Percentiles rank a stretch among this genome's conserved stretches.
Evolutionary conservation across 2,329 filamentous ascomycete species (phyloP).

Genomic region (Colletotrichum lindemuthianum): DNA sequence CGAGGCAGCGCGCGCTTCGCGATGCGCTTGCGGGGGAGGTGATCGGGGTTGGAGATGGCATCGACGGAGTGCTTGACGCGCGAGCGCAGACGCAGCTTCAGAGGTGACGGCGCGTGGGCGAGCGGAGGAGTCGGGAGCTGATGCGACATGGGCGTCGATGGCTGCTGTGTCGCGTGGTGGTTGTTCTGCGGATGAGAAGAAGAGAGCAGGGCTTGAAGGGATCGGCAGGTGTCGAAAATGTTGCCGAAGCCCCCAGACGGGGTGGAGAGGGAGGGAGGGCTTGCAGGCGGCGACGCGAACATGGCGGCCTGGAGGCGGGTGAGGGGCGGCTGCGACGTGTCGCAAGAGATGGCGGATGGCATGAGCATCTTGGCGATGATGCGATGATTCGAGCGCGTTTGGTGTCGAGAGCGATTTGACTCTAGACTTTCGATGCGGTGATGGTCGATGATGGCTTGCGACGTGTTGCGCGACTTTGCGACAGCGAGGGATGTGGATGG

Average conservation of each 20-base stretch:
- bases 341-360: conserved; percentile 68
- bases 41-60: conserved; percentile 42
- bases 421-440: conserved; percentile 7
- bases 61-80: conserved; percentile 47
- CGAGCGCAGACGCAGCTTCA: conserved; percentile 66
- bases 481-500: conserved; percentile 12
- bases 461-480: conserved; percentile 33
- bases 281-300: conserved; percentile 69
- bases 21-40: conserved; percentile 57
- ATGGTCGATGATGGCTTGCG: conserved; percentile 25
- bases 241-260: conserved; percentile 61
- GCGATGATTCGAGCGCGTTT: conserved; percentile 5
- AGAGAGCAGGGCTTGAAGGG: conserved; percentile 67
- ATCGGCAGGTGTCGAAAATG: conserved; percentile 69
- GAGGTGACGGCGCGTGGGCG: conserved; percentile 58
- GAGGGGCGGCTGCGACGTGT: conserved; percentile 58
- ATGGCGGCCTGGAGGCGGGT: conserved; percentile 59
- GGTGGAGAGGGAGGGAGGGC: conserved; percentile 59
- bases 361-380: conserved; percentile 60
- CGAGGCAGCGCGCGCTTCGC: conserved; percentile 61
- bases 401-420: background rate
- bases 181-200: conserved; percentile 44
- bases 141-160: conserved; percentile 48
- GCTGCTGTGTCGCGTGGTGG: conserved; percentile 47
- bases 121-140: conserved; percentile 67